Conservation (phyloP, 2,329 filamentous ascomycete species). For the Grosmannia penicillata region DNA sequence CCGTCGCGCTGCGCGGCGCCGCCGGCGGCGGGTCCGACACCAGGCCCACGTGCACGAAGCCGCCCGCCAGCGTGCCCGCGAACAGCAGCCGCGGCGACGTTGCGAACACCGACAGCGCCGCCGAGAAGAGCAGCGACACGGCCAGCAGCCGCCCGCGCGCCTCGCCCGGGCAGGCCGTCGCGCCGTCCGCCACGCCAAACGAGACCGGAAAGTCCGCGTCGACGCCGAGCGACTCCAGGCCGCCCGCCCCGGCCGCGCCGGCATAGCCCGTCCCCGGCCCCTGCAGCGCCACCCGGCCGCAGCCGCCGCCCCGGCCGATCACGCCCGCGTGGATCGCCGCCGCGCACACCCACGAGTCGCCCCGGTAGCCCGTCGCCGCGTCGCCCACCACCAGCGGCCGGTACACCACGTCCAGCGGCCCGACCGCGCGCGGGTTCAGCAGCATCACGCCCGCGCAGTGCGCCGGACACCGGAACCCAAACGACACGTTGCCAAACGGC, state of each 20-base stretch:
- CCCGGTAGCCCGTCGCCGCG: constrained; percentile 57
- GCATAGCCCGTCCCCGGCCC: constrained; percentile 48
- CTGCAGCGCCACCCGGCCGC: constrained; percentile 56
- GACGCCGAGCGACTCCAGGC: constrained; percentile 64
- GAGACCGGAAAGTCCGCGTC: constrained; percentile 81
- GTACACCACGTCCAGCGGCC: constrained; percentile 52
- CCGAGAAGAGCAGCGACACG: constrained; percentile 67
- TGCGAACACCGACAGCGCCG: constrained; percentile 66
- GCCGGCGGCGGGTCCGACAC: constrained; percentile 73
- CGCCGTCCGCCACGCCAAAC: constrained; percentile 58
- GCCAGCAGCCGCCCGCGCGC: constrained; percentile 72
- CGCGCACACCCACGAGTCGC: constrained; percentile 66
- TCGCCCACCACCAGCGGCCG: constrained; percentile 54
- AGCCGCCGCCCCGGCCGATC: constrained; percentile 48
- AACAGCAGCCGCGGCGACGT: constrained; percentile 70
- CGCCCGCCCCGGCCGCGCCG: constrained; percentile 49
- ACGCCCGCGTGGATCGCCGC: constrained; percentile 66
- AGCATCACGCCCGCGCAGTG: constrained; percentile 52
- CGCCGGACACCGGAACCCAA: constrained; percentile 62
- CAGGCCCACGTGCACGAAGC: constrained; percentile 83
- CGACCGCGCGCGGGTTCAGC: constrained; percentile 61
- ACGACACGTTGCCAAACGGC: constrained; percentile 54
- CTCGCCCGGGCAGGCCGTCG: constrained; percentile 58
- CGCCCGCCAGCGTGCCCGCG: constrained; percentile 62
- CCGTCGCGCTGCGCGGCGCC: constrained; percentile 49